Evolutionary conservation across 2,329 filamentous ascomycete genomes (phyloP).

Genomic region (Colletotrichum sp.): DNA sequence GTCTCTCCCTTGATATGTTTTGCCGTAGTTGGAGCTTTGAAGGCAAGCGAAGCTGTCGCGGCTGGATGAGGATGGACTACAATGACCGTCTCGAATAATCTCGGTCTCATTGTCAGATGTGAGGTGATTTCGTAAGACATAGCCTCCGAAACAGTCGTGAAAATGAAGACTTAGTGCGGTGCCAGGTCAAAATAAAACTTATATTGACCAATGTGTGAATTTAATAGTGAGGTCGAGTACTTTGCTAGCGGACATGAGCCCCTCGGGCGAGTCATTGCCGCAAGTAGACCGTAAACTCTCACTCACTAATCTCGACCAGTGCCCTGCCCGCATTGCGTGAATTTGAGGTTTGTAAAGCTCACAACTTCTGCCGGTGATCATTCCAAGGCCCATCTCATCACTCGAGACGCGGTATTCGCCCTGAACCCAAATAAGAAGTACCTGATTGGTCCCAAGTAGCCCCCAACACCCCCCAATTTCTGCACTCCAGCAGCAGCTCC

Average conservation of each 20-base stretch:
- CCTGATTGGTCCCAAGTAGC: neutral
- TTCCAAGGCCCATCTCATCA: neutral
- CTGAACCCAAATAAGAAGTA: neutral
- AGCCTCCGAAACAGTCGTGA: neutral
- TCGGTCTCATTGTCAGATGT: too few species aligned
- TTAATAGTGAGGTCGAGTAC: too few species aligned
- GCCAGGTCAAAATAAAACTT: too few species aligned
- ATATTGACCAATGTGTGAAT: too few species aligned
- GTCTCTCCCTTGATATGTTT: conserved; percentile 15
- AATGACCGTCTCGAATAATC: too few species aligned
- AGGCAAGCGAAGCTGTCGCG: neutral
- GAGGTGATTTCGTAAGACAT: too few species aligned
- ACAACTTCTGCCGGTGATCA: neutral
- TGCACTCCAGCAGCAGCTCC: neutral
- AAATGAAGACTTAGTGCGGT: too few species aligned
- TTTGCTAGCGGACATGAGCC: too few species aligned
- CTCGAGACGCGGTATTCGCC: neutral
- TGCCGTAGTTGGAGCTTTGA: conserved; percentile 11
- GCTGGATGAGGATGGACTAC: neutral
- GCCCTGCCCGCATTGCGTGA: too few species aligned
- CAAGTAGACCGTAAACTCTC: too few species aligned
- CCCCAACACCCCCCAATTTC: neutral
- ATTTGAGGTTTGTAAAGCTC: neutral
- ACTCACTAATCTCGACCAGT: too few species aligned
- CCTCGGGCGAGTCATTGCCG: too few species aligned